Conservation (phyloP, 345 rosid species). For the Kandelia obovata region DNA sequence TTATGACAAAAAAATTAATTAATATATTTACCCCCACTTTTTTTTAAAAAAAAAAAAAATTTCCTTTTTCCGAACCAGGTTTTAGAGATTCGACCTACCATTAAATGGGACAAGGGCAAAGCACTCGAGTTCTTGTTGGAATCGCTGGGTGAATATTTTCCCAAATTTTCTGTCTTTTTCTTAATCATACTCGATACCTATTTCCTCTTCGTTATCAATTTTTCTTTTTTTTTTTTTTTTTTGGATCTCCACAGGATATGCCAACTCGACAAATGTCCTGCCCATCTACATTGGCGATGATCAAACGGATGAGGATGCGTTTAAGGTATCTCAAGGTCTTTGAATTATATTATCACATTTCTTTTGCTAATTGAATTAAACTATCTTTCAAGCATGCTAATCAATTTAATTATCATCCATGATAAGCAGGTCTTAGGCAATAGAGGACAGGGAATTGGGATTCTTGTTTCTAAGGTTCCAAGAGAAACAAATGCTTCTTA, state of each 20-base stretch:
- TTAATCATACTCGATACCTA: no score
- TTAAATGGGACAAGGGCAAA: slow-evolving; percentile 94
- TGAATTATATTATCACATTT: background rate
- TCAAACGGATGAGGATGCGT: slow-evolving; percentile 92
- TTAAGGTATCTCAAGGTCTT: slow-evolving; percentile 44
- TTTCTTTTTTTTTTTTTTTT: background rate
- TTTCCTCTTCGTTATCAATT: no score
- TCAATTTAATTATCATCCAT: background rate
- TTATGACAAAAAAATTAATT: no score
- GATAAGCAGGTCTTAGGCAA: slow-evolving; percentile 54
- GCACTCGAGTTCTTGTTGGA: slow-evolving; percentile 90
- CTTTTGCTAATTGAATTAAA: background rate
- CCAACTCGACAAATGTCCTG: slow-evolving; percentile 54
- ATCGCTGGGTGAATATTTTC: slow-evolving; percentile 59
- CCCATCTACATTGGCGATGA: slow-evolving; percentile 94
- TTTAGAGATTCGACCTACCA: slow-evolving; percentile 79
- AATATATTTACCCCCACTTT: background rate
- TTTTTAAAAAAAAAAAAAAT: background rate
- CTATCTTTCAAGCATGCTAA: background rate
- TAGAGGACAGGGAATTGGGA: slow-evolving; percentile 82
- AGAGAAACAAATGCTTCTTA: slow-evolving; percentile 89
- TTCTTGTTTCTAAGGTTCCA: slow-evolving; percentile 78
- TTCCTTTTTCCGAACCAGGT: slow-evolving; percentile 45
- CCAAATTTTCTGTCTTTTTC: no score
- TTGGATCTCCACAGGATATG: slow-evolving; percentile 41